A percentile compares a stretch with the other conserved stretches of the same genome.
Evolutionary conservation across 208 protist genomes (phyloP).

Genomic region (Zelonia costaricensis): DNA sequence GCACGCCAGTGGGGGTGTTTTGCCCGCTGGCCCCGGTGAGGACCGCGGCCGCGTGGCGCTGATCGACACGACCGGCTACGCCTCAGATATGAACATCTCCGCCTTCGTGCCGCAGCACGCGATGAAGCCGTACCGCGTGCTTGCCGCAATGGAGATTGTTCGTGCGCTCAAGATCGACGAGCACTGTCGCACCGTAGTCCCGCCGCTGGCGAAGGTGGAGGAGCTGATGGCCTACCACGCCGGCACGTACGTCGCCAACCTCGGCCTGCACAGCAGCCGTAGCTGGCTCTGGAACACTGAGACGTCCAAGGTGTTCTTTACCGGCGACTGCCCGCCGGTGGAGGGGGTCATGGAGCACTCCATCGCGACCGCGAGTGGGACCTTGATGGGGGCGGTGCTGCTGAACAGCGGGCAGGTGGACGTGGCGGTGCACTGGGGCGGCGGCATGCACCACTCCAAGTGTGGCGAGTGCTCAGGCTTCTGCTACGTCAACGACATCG

Average conservation of each 20-base stretch:
- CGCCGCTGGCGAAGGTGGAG: constrained; percentile 71
- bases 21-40: not conserved
- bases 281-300: constrained; percentile 88
- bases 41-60: constrained; percentile 41
- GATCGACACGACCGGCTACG: constrained; percentile 84
- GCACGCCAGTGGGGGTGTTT: not conserved
- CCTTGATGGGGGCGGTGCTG: constrained; percentile 83
- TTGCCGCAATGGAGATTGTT: constrained; percentile 86
- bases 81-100: constrained; percentile 85
- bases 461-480: constrained; percentile 98
- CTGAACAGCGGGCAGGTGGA: constrained; percentile 80
- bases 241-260: constrained; percentile 79
- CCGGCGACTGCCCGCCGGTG: constrained; percentile 87
- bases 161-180: constrained; percentile 51
- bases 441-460: constrained; percentile 99
- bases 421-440: constrained; percentile 99
- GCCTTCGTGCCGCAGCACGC: constrained; percentile 87
- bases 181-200: constrained; percentile 69
- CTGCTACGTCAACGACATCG: constrained; percentile 99
- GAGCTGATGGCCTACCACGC: constrained; percentile 72
- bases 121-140: constrained; percentile 89
- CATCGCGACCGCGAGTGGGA: constrained; percentile 79
- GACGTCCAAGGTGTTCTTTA: constrained; percentile 82
- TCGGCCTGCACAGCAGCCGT: constrained; percentile 77
- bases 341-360: constrained; percentile 90